Evolutionary conservation across 1,139 yeast genomes (phyloP).

Genomic region (Blastobotrys malaysiensis): DNA sequence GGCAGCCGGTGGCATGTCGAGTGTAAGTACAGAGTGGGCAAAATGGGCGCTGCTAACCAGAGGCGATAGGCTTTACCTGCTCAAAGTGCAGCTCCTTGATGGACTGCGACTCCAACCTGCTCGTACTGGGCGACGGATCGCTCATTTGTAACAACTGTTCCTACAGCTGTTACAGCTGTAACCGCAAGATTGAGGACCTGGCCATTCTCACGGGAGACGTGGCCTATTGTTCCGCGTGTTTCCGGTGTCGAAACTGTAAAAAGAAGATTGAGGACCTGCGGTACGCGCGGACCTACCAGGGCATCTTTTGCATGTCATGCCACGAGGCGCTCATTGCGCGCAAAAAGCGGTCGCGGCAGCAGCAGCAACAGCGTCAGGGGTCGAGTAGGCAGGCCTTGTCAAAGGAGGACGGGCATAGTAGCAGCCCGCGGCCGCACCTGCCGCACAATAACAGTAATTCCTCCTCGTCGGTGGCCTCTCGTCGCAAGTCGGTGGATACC

Average conservation of each 20-base stretch:
- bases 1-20: conserved; percentile 94
- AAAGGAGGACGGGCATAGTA: not conserved
- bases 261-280: conserved; percentile 81
- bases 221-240: conserved; percentile 89
- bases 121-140: conserved; percentile 89
- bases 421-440: not conserved
- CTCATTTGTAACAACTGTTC: conserved; percentile 88
- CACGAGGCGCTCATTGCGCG: conserved; percentile 78
- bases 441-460: not conserved
- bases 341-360: conserved; percentile 30
- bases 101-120: conserved; percentile 83
- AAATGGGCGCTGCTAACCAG: not conserved
- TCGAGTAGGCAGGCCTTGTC: conserved; percentile 1
- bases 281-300: conserved; percentile 91
- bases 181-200: conserved; percentile 84
- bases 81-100: conserved; percentile 72
- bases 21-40: conserved; percentile 39
- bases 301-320: conserved; percentile 88
- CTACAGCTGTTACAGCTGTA: conserved; percentile 82
- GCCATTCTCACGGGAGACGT: conserved; percentile 94
- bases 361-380: conserved; percentile 1
- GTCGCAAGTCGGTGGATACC: not conserved
- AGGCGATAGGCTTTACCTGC: conserved; percentile 57
- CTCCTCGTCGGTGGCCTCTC: not conserved
- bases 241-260: conserved; percentile 86